Base-by-base conservation (phyloP, 371 early-diverging fungal genomes). In the Haplosporangium sp. region DNA sequence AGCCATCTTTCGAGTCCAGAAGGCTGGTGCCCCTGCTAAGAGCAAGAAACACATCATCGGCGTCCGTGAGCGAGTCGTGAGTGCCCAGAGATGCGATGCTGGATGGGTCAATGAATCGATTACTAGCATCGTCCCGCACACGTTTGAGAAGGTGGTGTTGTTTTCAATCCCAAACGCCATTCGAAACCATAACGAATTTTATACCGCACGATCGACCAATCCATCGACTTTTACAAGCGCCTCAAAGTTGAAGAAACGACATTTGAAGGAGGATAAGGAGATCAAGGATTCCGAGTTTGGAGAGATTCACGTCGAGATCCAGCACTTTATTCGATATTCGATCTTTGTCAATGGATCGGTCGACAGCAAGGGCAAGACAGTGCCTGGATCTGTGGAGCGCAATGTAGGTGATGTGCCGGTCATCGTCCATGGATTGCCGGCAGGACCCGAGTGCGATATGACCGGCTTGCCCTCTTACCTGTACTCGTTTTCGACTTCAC, bases 311-410 rank as follows among this genome's bases (percentile, higher is more conserved):
- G 62, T 80, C 43, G 80, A 80, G 64, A 47, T 80, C 20, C 80
- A 80, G 52, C 80, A 80, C 51, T 80, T 80, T 63, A 68, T 80
- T 38, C 80, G 80, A 52, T 80, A 72, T 50, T 80, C 80, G 20
- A 0, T 80, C 53, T 58, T 69, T 66, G 80, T 72, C 20, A 59
- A 51, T 13, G 73, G 73, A 57, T 73, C 73, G 5, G 67, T 80
- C 10, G 80, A 80, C 53, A 48, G 11, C 64, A 72, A 68, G 59
- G 80, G 80, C 53, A 80, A 69, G 67, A 63, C 62, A 0, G 7
- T 66, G 5, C 0, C 50, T 2, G 42, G 59, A 6, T 55, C 80
- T 8, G 63, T 79, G 3, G 80, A 79, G 63, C 73, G 73, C 12
- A 16, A 43, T 6, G 12, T 80, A 40, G 80, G 80, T 7, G 73